phyloP scores from a whole-genome alignment of 192 early-diverging fungal species.

The Mortierella antarctica region DNA sequence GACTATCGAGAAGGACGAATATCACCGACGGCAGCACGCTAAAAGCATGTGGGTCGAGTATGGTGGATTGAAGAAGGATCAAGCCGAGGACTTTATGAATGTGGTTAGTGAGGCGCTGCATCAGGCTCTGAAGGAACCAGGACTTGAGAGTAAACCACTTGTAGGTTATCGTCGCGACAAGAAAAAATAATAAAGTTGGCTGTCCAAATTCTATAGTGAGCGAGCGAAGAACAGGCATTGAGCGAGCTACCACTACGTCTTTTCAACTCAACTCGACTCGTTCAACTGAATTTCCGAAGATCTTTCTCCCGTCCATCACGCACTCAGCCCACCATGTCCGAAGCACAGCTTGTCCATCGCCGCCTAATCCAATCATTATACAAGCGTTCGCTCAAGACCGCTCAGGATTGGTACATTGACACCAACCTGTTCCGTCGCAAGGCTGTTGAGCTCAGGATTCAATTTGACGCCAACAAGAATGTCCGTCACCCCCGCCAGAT shows the following conservation, averaged over 20 bases:
- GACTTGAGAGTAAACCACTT: not conserved
- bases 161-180: constrained; percentile 15
- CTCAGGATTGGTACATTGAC: constrained; percentile 92
- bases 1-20: constrained; percentile 4
- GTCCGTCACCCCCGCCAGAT: constrained; percentile 79
- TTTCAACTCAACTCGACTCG: not conserved
- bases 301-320: not conserved
- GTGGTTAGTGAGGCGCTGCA: constrained; percentile 3
- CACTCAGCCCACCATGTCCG: constrained; percentile 42
- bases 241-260: too few species aligned
- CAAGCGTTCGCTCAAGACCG: constrained; percentile 82
- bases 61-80: constrained; percentile 6
- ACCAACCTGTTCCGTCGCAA: constrained; percentile 82
- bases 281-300: too few species aligned
- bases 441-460: constrained; percentile 82
- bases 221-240: not conserved
- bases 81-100: constrained; percentile 6
- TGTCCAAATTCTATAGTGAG: not conserved
- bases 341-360: constrained; percentile 68
- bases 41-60: constrained; percentile 12
- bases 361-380: constrained; percentile 85
- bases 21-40: not conserved
- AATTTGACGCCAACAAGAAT: constrained; percentile 85
- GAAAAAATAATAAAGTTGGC: too few species aligned
- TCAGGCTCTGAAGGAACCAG: constrained; percentile 6